Conservation (phyloP, 441 rosid genomes). For the Euphorbia corollata region DNA sequence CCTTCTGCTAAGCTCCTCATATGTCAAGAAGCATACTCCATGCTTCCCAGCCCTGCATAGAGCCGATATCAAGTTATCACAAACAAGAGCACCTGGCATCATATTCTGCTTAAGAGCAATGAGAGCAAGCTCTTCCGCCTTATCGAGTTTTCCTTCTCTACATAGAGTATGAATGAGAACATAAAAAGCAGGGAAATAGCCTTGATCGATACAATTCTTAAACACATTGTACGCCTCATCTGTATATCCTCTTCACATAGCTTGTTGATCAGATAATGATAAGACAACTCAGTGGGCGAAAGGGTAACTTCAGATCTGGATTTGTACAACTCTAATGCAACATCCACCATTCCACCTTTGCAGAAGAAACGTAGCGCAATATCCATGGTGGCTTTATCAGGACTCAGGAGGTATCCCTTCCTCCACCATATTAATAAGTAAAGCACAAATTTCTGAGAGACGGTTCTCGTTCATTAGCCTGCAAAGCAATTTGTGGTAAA, state of each 20-base stretch:
- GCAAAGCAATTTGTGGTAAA: conserved; percentile 49
- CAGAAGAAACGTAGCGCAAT: conserved; percentile 71
- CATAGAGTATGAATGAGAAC: conserved; percentile 55
- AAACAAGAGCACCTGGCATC: conserved; percentile 30
- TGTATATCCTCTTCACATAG: conserved; percentile 38
- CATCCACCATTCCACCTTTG: conserved; percentile 75
- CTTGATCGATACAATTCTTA: conserved; percentile 41
- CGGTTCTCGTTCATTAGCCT: conserved; percentile 50
- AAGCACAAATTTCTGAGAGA: conserved; percentile 46
- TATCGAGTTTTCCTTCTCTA: conserved; percentile 53
- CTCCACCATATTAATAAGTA: conserved; percentile 64
- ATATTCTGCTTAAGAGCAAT: conserved; percentile 37
- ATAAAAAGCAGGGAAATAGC: conserved; percentile 48
- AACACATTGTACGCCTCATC: conserved; percentile 52
- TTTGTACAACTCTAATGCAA: conserved; percentile 56
- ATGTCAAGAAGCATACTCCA: conserved; percentile 47
- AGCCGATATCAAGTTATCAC: conserved; percentile 44
- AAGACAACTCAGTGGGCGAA: conserved; percentile 40
- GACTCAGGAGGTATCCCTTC: conserved; percentile 38
- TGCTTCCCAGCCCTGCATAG: conserved; percentile 47
- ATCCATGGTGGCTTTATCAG: conserved; percentile 47
- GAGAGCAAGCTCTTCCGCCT: conserved; percentile 48
- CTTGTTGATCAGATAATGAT: conserved; percentile 55
- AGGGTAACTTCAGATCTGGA: conserved; percentile 50
- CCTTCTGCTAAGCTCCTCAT: conserved; percentile 33